phyloP scores from a whole-genome alignment of 106 monocot genomes.

The Dactylorhiza incarnata region DNA sequence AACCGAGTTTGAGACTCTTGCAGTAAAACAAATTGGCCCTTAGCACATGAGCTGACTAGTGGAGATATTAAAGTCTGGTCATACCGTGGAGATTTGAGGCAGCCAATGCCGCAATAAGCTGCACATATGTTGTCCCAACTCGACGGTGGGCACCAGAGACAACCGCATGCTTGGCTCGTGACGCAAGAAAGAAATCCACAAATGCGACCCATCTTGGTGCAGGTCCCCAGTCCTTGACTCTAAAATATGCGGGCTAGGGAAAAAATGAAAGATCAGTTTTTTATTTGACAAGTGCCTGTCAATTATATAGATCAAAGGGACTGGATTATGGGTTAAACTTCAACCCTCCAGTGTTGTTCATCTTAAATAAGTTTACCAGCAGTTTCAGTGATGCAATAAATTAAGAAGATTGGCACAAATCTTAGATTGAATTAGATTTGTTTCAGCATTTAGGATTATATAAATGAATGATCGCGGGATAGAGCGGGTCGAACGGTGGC shows the following conservation, averaged over 20 bases:
- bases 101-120: slow-evolving; percentile 84
- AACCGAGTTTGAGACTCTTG: neutral
- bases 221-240: slow-evolving; percentile 93
- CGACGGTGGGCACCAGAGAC: slow-evolving; percentile 94
- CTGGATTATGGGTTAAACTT: neutral
- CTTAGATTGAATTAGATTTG: too few relatives aligned
- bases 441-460: too few relatives aligned
- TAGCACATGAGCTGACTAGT: neutral
- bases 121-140: slow-evolving; percentile 91
- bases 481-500: too few relatives aligned
- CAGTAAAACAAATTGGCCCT: neutral
- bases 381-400: neutral
- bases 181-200: slow-evolving; percentile 94
- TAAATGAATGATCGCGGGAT: too few relatives aligned
- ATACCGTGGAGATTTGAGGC: slow-evolving; percentile 64
- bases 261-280: neutral
- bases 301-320: neutral
- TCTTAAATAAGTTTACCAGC: neutral
- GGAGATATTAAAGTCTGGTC: neutral
- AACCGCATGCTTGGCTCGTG: slow-evolving; percentile 81
- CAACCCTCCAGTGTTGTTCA: neutral
- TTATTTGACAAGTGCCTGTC: neutral
- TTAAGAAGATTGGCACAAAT: too few relatives aligned
- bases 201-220: slow-evolving; percentile 98
- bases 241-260: slow-evolving; percentile 36